Evolutionary conservation across 805 yeast genomes (phyloP), one percentile per base, ranked within the genome.

Genomic region (Sungouiella blattae): DNA sequence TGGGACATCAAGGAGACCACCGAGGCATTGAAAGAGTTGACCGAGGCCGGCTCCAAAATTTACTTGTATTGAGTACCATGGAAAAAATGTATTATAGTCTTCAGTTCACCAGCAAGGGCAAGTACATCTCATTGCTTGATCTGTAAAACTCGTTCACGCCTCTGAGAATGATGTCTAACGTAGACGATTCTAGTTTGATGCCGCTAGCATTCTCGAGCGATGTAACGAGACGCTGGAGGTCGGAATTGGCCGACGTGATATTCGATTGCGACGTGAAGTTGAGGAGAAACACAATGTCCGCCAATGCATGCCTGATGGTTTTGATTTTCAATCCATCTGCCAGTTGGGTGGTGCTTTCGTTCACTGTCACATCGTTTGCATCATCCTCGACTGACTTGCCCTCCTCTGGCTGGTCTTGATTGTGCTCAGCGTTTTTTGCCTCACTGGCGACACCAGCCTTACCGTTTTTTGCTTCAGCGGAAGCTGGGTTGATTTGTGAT

Each of bases 1-100:
- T 79, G 81, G 77, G 87, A 83, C 38, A 56, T 67, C 23, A 60
- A 62, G 12, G 82, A 75, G 36, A 67, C 77, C 2, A 50, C 62
- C 7, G 51, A 54, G 9, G 53, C 67, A 4, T 50, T 77, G 35
- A 70, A 69, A 40, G 53, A 50, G 6, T 60, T 77, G 35, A 57
- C 71, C 11, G 44, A 55, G 11, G 55, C 61, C 3, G 70, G 75
- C 2, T 61, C 78, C 4, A 72, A 73, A 43, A 53, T 81, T 1
- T 78, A 75, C 53, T 55, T 81, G 30, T 80, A 73, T 49, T 76
- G 59, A 24, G 6, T n/a, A n/a, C n/a, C n/a, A n/a, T n/a, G n/a
- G n/a, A n/a, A n/a, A n/a, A n/a, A n/a, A n/a, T n/a, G n/a, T n/a
- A n/a, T n/a, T 28, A 11, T 4, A 18, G 12, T n/a, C n/a, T 15